Evolutionary conservation across 2,329 filamentous ascomycete genomes (phyloP), one percentile per base, ranked within the genome.

Genomic region (Pseudogymnoascus destructans): DNA sequence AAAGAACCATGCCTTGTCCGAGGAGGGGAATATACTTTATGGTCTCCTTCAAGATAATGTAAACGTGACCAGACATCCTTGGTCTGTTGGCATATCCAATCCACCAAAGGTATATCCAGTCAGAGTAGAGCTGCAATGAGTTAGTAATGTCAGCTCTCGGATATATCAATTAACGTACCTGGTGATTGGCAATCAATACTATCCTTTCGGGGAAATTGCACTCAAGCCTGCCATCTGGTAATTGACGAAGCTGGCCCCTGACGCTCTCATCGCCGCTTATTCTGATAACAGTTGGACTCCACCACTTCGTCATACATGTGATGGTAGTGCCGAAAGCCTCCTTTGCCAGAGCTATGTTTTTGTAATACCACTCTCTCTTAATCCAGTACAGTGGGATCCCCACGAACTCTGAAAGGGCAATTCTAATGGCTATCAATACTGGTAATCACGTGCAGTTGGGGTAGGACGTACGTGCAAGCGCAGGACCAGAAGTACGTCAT

Each of bases 21-120:
- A 95, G 78, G 57, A 95, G 72, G 1, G 89, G 89, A 13, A 95
- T 83, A 64, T 82, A 85, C 70, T 88, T 90, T 61, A 95, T 75
- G 1, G 87, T 91, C 69, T 95, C 87, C 68, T 95, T 95, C 57
- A 95, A 75, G 66, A 95, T 92, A 69, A 95, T 95, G 74, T 89
- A 95, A 66, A 95, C 78, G 68, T 89, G 86, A 9, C 90, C 89
- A 66, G 93, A 87, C 81, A 89, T 89, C 57, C 79, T 78, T 59
- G 86, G 87, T 1, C 66, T 70, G 67, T 84, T 85, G 23, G 87
- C 89, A 66, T 95, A 95, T n/a, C 84, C 87, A 23, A 89, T 84
- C 89, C 89, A 95, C 89, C 89, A 95, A 6, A 95, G 79, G 69
- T 95, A 95, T 7, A 95, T 73, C 89, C 89, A 95, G 72, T 95